These are phyloP conservation scores for Candida ipomoeae DNA, from an alignment of 805 yeast genomes.

Conservation along the genomic window DNA sequence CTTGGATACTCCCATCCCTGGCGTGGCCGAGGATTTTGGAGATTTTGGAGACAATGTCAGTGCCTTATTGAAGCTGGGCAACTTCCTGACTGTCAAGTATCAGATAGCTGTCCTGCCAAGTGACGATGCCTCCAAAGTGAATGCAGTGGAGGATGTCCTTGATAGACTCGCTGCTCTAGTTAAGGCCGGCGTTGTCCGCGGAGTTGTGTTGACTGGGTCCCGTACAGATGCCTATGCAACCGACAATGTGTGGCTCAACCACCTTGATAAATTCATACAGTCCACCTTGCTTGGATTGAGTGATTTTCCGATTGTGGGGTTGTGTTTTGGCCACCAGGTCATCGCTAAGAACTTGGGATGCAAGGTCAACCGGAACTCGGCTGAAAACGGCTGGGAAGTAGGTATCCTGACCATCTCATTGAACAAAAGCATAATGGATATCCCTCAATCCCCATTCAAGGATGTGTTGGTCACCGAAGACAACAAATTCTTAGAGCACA, in stretches of 20 bases:
- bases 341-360: conserved; percentile 64
- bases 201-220: conserved; percentile 53
- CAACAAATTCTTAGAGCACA: conserved; percentile 51
- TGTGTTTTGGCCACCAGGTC: conserved; percentile 89
- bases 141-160: conserved; percentile 11
- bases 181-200: conserved; percentile 26
- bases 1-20: conserved; percentile 35
- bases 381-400: conserved; percentile 65
- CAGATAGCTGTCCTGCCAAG: conserved; percentile 28
- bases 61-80: conserved; percentile 23
- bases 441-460: conserved; percentile 22
- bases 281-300: conserved; percentile 14
- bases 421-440: conserved; percentile 36
- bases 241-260: conserved; percentile 39
- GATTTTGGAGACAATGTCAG: conserved; percentile 50
- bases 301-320: conserved; percentile 54
- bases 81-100: conserved; percentile 29
- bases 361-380: conserved; percentile 47
- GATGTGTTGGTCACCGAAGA: conserved; percentile 34
- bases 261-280: conserved; percentile 33
- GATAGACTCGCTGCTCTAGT: conserved; percentile 23
- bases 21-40: conserved; percentile 35
- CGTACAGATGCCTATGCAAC: conserved; percentile 42
- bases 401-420: conserved; percentile 53
- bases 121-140: conserved; percentile 2